Conservation (phyloP, 2,329 filamentous ascomycete genomes). For the Exophiala dermatitidis region DNA sequence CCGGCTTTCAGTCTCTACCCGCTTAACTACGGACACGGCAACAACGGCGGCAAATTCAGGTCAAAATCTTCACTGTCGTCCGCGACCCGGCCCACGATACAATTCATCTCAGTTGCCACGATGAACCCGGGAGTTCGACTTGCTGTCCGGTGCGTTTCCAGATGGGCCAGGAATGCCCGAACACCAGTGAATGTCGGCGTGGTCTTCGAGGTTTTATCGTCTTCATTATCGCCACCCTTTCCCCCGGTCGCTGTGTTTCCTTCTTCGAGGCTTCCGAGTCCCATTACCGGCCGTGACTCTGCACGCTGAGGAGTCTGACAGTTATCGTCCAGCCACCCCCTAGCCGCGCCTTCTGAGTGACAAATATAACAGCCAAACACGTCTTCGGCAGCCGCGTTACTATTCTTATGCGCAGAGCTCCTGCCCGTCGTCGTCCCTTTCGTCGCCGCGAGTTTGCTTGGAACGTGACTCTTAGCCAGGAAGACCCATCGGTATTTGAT, state of each 20-base stretch:
- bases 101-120: slow-evolving; percentile 36
- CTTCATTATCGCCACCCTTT: slow-evolving; percentile 6
- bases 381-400: not conserved
- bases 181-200: slow-evolving; percentile 36
- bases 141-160: slow-evolving; percentile 33
- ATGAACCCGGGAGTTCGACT: slow-evolving; percentile 30
- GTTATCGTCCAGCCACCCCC: slow-evolving; percentile 15
- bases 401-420: no score
- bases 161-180: slow-evolving; percentile 39
- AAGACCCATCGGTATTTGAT: slow-evolving; percentile 43
- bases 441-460: slow-evolving; percentile 28
- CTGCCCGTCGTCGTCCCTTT: slow-evolving; percentile 8
- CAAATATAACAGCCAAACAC: slow-evolving; percentile 43
- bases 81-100: slow-evolving; percentile 37
- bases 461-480: slow-evolving; percentile 41
- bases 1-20: not conserved
- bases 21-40: not conserved
- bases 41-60: slow-evolving; percentile 37
- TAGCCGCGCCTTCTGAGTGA: slow-evolving; percentile 33
- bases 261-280: no score
- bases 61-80: slow-evolving; percentile 40
- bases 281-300: no score
- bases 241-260: slow-evolving; percentile 3
- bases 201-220: slow-evolving; percentile 2
- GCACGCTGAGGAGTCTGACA: slow-evolving; percentile 2